Evolutionary conservation across 1,139 yeast species (phyloP), one percentile per base, ranked within the genome.

Genomic region (Maudiozyma humilis): DNA sequence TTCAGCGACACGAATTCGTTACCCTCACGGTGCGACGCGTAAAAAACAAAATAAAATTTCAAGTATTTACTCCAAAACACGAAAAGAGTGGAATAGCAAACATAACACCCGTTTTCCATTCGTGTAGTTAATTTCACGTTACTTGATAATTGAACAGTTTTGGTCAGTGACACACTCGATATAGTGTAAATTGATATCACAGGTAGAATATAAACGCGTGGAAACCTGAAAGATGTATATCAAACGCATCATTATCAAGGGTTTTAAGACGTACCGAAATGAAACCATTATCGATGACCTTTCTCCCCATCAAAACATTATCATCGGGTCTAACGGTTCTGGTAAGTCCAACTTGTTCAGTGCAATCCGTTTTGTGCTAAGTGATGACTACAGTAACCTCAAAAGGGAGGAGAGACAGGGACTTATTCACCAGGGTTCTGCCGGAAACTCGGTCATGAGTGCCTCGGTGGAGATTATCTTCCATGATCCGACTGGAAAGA

Each of bases 341-440:
- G 99, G 99, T 14, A 91, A 91, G 63, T 86, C 96, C 41, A 91
- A 91, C 64, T 85, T 93, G 66, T 91, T 91, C 64, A 91, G 96
- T 15, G 98, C 98, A 10, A 85, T 91, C 47, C 71, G 97, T 49
- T 93, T 89, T 65, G 97, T 89, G 8, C 66, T 91, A 34, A 83
- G 95, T 44, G 96, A 89, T 62, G 95, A 93, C 30, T 86, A 86
- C 61, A 82, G 87, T 2, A 84, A 86, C 59, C 75, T 89, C 79
- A 73, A 82, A n/a, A 70, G 93, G 50, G 95, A 88, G 55, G 96
- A 88, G 57, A 73, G 96, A 51, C 93, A 84, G 56, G 86, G 93
- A 1, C 69, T 89, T 47, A 82, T 89, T 42, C 95, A 89, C 55
- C 94, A 84, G 60, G 95, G 96, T 3, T 78, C 95, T 0, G 44